Evolutionary conservation across 169 alveolate species (phyloP).

Genomic region (Miamiensis avidus): DNA sequence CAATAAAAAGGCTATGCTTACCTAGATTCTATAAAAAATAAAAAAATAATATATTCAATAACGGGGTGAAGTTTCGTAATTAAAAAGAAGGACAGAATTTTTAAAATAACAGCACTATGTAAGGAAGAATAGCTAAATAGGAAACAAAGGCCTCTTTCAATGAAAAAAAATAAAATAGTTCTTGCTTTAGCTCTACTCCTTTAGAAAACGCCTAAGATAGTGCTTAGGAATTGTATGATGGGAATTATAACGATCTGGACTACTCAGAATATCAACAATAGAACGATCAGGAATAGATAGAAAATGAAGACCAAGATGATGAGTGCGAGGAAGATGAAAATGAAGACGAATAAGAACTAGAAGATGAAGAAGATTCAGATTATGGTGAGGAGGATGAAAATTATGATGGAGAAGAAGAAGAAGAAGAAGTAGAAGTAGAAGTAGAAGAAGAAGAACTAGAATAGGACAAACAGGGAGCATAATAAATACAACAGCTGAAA

Average conservation of each 20-base stretch:
- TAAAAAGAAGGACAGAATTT: too few relatives aligned
- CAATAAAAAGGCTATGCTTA: too few relatives aligned
- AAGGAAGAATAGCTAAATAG: too few relatives aligned
- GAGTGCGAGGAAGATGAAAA: not conserved
- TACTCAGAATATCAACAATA: not conserved
- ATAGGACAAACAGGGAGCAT: not conserved
- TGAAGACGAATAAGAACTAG: not conserved
- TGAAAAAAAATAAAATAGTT: not conserved
- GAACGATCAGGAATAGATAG: not conserved
- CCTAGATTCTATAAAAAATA: too few relatives aligned
- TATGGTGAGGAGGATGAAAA: not conserved
- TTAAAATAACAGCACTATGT: too few relatives aligned
- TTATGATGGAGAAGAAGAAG: not conserved
- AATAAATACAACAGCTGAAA: too few relatives aligned
- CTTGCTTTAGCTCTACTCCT: too few relatives aligned
- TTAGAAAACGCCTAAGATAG: not conserved
- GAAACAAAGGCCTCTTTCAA: too few relatives aligned
- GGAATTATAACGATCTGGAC: not conserved
- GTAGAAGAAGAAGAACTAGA: not conserved
- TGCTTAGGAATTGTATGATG: not conserved
- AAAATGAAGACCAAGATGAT: not conserved
- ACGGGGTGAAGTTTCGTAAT: too few relatives aligned
- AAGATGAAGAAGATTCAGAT: too few relatives aligned
- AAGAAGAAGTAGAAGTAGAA: not conserved
- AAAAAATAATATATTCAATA: too few relatives aligned